Evolutionary conservation across 2,329 filamentous ascomycete species (phyloP), one percentile per base, ranked within the genome.

Genomic region (Fusarium nurragi): DNA sequence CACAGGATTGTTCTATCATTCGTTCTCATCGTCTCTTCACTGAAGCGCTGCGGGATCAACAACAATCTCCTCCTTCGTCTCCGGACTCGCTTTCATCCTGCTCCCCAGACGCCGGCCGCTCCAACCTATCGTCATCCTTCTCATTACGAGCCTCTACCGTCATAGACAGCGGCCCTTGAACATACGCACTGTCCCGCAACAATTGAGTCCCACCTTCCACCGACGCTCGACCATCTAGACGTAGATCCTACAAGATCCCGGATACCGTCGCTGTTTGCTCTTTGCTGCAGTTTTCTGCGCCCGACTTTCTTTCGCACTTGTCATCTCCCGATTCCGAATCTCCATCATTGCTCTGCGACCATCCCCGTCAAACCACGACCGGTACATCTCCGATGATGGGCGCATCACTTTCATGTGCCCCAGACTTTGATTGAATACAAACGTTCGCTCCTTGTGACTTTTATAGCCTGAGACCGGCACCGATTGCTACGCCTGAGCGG

Each of bases 311-410:
- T 48, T 59, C 26, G 40, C 28, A 40, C 19, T 47, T 53, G 38
- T 22, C 38, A 45, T 48, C 49, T 40, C 34, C 30, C n/a, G 36
- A 52, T 39, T 39, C 14, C 43, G 39, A 52, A 46, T 38, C 32
- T 22, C 32, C 32, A 41, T 47, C 38, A 26, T 53, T 60, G 18
- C 22, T 40, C 41, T 50, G 43, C 40, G 44, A 39, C 30, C 40
- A 14, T 64, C 53, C n/a, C 50, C 45, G 19, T 43, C 54, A 45
- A 53, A 55, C 41, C 46, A 49, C 67, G 37, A 37, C 64, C 68
- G 65, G 59, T 54, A 57, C 53, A 63, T 59, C 54, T 69, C 65
- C 68, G 66, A 77, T 71, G 65, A 77, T 77, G 75, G 69, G 72
- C 71, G 61, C 71, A 72, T 69, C 60, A 68, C 46, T 62, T 67